Evolutionary conservation across 108 stramenopile genomes (phyloP), one percentile per base, ranked within the genome.

Genomic region (Nannochloropsis gaditana): DNA sequence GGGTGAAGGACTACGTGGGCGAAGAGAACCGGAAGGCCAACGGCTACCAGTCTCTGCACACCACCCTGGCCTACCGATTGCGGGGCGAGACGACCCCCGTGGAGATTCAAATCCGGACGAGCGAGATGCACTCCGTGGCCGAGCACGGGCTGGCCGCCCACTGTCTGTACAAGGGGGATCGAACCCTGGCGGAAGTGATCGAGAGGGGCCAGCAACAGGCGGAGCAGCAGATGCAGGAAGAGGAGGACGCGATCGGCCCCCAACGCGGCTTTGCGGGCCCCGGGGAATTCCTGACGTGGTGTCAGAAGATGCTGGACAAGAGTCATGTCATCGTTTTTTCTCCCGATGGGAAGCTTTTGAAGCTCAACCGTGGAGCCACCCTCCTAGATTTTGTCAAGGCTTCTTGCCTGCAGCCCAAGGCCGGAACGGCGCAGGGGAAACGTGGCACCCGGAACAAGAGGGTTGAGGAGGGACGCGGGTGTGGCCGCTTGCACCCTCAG

Each of bases 101-200:
- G 83, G 95, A 95, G 88, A 91, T 94, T 80, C 95, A 95, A 89
- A 91, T 95, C 19, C 90, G 95, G n/a, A 91, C 91, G 17, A 90
- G 92, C 44, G 93, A 93, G 81, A 95, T 95, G 95, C 93, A 95
- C 90, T 90, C 93, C 83, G 93, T 95, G 3, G 95, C 95, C 2
- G 94, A 94, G 84, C 94, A 91, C 88, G 95, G 95, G n/a, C 92
- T 94, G 19, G 95, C 95, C 6, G 93, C 93, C 17, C 95, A 95
- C 84, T 17, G 44, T 21, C 43, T 83, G 44, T 83, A 83, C 45
- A 81, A 73, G 59, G 59, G 59, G n/a, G 59, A 73, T 73, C 15
- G n/a, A n/a, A 73, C 15, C 8, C n/a, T 73, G 59, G 59, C 59
- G 59, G 59, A 73, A 4, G 59, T 73, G 3, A 73, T 73, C n/a